Conservation (phyloP, 2,329 filamentous ascomycete genomes). For the Aspergillus ruber region DNA sequence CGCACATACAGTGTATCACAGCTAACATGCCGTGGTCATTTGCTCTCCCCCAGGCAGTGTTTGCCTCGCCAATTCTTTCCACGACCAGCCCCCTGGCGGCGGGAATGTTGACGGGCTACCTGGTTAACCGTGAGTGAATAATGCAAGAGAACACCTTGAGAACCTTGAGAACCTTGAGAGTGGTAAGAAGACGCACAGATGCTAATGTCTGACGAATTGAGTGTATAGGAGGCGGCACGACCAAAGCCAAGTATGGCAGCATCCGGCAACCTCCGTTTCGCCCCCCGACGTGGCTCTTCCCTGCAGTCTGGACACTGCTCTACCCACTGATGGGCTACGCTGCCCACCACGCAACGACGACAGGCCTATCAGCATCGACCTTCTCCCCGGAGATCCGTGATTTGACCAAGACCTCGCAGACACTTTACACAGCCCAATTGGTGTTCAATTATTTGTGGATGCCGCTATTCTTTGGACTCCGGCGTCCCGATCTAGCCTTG, state of each 20-base stretch:
- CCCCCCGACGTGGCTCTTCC: conserved; percentile 54
- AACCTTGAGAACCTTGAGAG: neutral
- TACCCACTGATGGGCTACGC: conserved; percentile 79
- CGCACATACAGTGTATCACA: neutral
- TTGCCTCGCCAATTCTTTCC: conserved; percentile 25
- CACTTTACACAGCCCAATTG: conserved; percentile 79
- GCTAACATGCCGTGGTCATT: conserved; percentile 24
- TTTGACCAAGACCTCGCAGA: conserved; percentile 62
- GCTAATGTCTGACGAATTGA: neutral
- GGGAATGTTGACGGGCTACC: conserved; percentile 22
- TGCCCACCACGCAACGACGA: conserved; percentile 66
- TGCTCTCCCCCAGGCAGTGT: conserved; percentile 22
- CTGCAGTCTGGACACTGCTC: conserved; percentile 53
- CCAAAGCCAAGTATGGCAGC: conserved; percentile 30
- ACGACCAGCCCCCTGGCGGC: conserved; percentile 21
- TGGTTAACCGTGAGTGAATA: conserved; percentile 22
- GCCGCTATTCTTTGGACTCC: conserved; percentile 81
- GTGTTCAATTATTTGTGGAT: conserved; percentile 83
- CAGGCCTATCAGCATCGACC: conserved; percentile 15
- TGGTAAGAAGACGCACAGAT: neutral
- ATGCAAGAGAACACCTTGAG: neutral
- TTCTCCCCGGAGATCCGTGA: conserved; percentile 55
- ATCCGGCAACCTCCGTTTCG: conserved; percentile 46
- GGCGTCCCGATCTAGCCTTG: conserved; percentile 66
- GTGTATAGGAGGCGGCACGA: conserved; percentile 20